Percentiles rank a stretch among this genome's conserved stretches.
Conservation (phyloP, 176 grass and related monocot genomes). For the Carex littledalei region DNA sequence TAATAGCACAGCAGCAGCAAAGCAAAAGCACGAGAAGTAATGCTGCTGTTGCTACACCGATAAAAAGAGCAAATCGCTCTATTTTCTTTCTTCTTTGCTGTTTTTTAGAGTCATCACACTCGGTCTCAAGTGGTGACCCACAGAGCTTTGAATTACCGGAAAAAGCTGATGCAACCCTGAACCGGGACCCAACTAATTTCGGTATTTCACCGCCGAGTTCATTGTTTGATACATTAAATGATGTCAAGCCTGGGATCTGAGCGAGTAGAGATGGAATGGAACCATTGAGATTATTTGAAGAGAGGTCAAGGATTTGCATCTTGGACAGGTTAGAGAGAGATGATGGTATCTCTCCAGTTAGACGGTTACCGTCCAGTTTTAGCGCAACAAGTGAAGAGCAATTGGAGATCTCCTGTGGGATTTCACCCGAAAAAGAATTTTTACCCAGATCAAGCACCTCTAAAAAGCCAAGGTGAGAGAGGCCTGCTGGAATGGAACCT, state of each 20-base stretch:
- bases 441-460: slow-evolving; percentile 64
- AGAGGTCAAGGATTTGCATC: slow-evolving; percentile 67
- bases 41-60: slow-evolving; percentile 39
- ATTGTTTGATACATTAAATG: slow-evolving; percentile 80
- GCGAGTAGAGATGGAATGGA: slow-evolving; percentile 59
- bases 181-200: slow-evolving; percentile 54
- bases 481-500: slow-evolving; percentile 45
- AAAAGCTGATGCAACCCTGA: slow-evolving; percentile 43
- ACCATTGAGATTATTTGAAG: slow-evolving; percentile 66
- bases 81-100: slow-evolving; percentile 33
- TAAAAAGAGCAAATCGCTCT: slow-evolving; percentile 46
- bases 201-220: slow-evolving; percentile 76
- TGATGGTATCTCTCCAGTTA: slow-evolving; percentile 64
- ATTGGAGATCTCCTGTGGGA: slow-evolving; percentile 69
- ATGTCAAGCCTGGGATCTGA: slow-evolving; percentile 49
- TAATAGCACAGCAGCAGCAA: slow-evolving; percentile 66
- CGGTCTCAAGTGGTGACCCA: slow-evolving; percentile 55
- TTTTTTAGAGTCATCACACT: slow-evolving; percentile 33
- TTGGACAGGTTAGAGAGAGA: slow-evolving; percentile 67
- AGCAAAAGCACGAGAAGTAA: slow-evolving; percentile 35
- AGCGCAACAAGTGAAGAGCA: slow-evolving; percentile 47
- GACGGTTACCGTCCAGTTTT: slow-evolving; percentile 58
- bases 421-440: slow-evolving; percentile 59
- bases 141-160: slow-evolving; percentile 60
- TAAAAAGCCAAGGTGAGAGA: slow-evolving; percentile 49